Evolutionary conservation across 2,329 filamentous ascomycete species (phyloP).

Genomic region (Paraconiothyrium brasiliense): DNA sequence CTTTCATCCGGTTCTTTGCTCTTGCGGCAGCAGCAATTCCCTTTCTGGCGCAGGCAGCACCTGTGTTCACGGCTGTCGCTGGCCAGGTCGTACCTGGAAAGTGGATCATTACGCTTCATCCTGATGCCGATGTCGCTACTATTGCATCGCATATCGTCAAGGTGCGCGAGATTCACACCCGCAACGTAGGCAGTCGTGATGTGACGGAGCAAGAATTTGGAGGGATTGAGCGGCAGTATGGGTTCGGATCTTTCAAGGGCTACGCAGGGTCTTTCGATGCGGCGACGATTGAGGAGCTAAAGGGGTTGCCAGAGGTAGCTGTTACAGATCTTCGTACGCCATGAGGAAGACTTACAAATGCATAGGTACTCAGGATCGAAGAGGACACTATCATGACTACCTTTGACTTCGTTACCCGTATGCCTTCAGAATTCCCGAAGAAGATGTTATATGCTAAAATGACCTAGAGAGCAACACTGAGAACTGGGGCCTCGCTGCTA

Average conservation of each 20-base stretch:
- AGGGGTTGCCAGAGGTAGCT: constrained; percentile 37
- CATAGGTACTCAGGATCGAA: constrained; percentile 37
- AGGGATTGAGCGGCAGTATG: constrained; percentile 41
- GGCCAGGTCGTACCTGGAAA: constrained; percentile 47
- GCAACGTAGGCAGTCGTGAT: constrained; percentile 36
- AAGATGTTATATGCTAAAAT: constrained; percentile 10
- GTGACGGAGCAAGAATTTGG: constrained; percentile 19
- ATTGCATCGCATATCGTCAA: constrained; percentile 37
- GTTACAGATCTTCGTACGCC: too few species aligned
- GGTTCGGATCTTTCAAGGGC: constrained; percentile 42
- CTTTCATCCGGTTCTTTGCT: constrained; percentile 37
- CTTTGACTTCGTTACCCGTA: constrained; percentile 33
- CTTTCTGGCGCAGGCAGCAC: constrained; percentile 35
- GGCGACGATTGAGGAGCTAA: constrained; percentile 41
- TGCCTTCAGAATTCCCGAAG: not conserved
- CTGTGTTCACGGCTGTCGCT: constrained; percentile 21
- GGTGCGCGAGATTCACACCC: constrained; percentile 41
- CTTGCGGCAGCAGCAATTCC: constrained; percentile 34
- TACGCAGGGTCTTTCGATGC: constrained; percentile 44
- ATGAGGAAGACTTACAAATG: constrained; percentile 5
- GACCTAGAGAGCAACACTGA: constrained; percentile 26
- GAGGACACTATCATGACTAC: constrained; percentile 40
- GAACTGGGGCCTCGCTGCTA: constrained; percentile 40
- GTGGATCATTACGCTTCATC: constrained; percentile 56
- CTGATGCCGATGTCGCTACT: constrained; percentile 37